Conservation (phyloP, 345 rosid species). For the Gossypioides kirkii region DNA sequence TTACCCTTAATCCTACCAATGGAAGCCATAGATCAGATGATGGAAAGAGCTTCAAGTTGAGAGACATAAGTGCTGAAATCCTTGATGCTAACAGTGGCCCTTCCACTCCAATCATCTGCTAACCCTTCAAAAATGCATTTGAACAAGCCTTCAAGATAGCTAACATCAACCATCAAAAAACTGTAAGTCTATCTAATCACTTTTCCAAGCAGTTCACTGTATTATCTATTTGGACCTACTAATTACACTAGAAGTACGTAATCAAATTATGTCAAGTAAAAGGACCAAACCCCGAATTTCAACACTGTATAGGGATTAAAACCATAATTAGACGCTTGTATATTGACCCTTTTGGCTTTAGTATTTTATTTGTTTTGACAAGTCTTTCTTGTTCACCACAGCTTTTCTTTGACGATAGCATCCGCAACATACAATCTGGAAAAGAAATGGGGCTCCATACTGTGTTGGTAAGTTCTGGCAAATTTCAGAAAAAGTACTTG, state of each 20-base stretch:
- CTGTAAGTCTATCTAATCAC: slow-evolving; percentile 35
- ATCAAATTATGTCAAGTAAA: neutral
- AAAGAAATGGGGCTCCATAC: slow-evolving; percentile 66
- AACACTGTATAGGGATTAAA: neutral
- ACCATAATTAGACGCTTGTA: neutral
- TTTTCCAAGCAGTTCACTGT: neutral
- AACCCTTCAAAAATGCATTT: slow-evolving; percentile 66
- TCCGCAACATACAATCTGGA: slow-evolving; percentile 64
- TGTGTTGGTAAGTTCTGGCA: slow-evolving; percentile 46
- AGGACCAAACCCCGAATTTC: neutral
- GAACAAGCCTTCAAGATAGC: slow-evolving; percentile 56
- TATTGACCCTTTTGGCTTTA: neutral
- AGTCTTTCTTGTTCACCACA: slow-evolving; percentile 23
- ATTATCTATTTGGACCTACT: too few relatives aligned
- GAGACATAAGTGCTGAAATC: slow-evolving; percentile 17
- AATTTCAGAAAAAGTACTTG: neutral
- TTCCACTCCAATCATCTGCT: slow-evolving; percentile 60
- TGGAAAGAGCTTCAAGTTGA: slow-evolving; percentile 21
- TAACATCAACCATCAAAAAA: slow-evolving; percentile 61
- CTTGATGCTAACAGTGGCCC: slow-evolving; percentile 30
- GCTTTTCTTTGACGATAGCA: slow-evolving; percentile 87
- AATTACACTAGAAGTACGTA: too few relatives aligned
- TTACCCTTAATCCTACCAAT: slow-evolving; percentile 40
- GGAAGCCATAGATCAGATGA: slow-evolving; percentile 27
- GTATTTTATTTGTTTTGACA: neutral